Conservation (phyloP, 495 filamentous ascomycete species). For the Jackrogersella minutella region DNA sequence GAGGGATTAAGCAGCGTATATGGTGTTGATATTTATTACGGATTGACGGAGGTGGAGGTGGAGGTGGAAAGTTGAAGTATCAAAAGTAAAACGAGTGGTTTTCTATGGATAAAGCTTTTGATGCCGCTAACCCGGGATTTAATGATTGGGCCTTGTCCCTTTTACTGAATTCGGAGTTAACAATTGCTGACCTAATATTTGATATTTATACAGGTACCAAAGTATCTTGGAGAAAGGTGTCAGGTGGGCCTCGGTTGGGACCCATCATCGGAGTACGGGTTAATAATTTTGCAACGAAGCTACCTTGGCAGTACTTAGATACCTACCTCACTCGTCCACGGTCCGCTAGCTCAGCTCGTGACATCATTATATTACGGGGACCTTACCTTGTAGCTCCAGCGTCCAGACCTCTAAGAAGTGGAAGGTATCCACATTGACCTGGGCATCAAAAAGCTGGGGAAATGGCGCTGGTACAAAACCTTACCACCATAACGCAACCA, state of each 20-base stretch:
- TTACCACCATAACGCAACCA: background rate
- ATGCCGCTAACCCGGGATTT: constrained; percentile 22
- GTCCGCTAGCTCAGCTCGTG: no score
- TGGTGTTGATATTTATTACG: constrained; percentile 34
- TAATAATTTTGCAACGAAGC: constrained; percentile 19
- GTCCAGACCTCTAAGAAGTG: no score
- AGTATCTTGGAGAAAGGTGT: no score
- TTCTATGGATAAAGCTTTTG: constrained; percentile 47
- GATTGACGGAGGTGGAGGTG: constrained; percentile 38
- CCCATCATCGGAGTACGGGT: background rate
- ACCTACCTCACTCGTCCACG: no score
- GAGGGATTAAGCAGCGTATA: constrained; percentile 26
- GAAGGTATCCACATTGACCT: constrained; percentile 15
- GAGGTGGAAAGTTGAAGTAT: no score
- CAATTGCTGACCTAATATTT: no score
- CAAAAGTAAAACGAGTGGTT: constrained; percentile 53
- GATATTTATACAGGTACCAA: no score
- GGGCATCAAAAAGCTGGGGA: constrained; percentile 35
- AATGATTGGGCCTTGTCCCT: constrained; percentile 6
- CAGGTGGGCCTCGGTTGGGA: no score
- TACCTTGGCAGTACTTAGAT: no score
- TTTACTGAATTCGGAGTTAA: constrained; percentile 7
- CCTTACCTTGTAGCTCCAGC: no score
- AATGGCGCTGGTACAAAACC: constrained; percentile 21
- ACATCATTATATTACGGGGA: constrained; percentile 39